Percentiles rank a stretch among this genome's conserved stretches.
These are phyloP conservation scores for Hysterium pulicare DNA, from an alignment of 2,329 filamentous ascomycete species.

Conservation along the genomic window DNA sequence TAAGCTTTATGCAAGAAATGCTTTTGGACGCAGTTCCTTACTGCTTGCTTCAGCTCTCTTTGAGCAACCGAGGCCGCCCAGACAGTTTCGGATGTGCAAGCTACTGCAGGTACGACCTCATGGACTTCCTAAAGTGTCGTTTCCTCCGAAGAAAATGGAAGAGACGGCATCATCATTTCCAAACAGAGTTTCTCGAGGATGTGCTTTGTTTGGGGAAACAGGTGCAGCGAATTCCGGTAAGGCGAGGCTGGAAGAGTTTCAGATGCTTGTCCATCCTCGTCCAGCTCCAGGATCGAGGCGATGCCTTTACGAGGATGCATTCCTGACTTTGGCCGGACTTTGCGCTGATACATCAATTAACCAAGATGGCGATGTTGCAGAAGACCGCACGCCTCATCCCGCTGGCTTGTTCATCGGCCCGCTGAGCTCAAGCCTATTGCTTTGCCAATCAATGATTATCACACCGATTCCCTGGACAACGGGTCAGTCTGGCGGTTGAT, in stretches of 20 bases:
- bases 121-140: conserved; percentile 25
- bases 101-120: conserved; percentile 37
- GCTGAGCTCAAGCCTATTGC: conserved; percentile 5
- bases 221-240: conserved; percentile 16
- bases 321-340: too few relatives aligned
- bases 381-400: conserved; percentile 5
- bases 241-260: conserved; percentile 27
- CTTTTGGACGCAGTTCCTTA: conserved; percentile 18
- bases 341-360: conserved; percentile 6
- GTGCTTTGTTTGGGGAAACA: conserved; percentile 29
- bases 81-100: conserved; percentile 30
- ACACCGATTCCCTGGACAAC: conserved; percentile 3
- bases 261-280: conserved; percentile 10
- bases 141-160: conserved; percentile 25
- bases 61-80: conserved; percentile 17
- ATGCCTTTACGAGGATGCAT: not conserved
- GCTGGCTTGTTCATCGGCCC: conserved; percentile 12
- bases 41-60: conserved; percentile 20
- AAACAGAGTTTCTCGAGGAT: too few relatives aligned
- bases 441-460: conserved; percentile 11
- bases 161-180: conserved; percentile 13
- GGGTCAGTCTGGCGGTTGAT: conserved; percentile 13
- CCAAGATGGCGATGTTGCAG: conserved; percentile 5
- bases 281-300: not conserved
- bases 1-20: conserved; percentile 16